Evolutionary conservation across 2,329 filamentous ascomycete species (phyloP), one percentile per base, ranked within the genome.

Genomic region (Alternaria alternata): DNA sequence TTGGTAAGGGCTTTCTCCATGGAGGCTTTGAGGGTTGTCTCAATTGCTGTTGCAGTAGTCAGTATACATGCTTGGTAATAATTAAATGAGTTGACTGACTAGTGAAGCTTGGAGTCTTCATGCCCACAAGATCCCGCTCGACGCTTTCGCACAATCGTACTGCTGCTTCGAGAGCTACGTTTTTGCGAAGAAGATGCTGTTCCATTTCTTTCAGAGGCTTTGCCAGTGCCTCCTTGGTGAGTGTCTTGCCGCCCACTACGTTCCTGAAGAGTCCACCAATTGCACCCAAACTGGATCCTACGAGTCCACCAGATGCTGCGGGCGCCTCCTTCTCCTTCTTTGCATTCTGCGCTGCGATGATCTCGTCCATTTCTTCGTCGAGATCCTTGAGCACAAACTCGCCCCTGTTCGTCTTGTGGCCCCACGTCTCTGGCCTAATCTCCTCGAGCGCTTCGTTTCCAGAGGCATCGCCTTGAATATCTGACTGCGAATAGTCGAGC

Each of bases 191-290:
- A 7, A 99, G 84, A 77, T 98, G 94, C 58, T 97, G 93, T 76
- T 97, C 93, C 93, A 99, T 97, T 32, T 91, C 91, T 80, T 94
- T 95, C 82, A 99, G 89, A 2, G 95, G 92, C 78, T 96, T 96
- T 63, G 93, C 91, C 22, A 99, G 85, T 73, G 98, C 94, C 66
- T 91, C 88, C 77, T 93, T 92, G 1, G 93, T 96, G 72, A 99
- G 82, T 0, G 90, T 92, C 83, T 97, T 97, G 65, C 96, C 95
- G 55, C 95, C 95, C 0, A 99, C 91, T 39, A 99, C 91, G 75
- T 97, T 98, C 67, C 93, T 89, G 83, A 99, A 97, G 57, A 98
- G 87, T 18, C 93, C 92, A 54, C 92, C 89, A 64, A 98, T 91
- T 14, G 92, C 91, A 75, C 88, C 93, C 58, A 97, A 84, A 56